Base-by-base conservation (phyloP, 805 yeast species). In the Yarrowia deformans region DNA sequence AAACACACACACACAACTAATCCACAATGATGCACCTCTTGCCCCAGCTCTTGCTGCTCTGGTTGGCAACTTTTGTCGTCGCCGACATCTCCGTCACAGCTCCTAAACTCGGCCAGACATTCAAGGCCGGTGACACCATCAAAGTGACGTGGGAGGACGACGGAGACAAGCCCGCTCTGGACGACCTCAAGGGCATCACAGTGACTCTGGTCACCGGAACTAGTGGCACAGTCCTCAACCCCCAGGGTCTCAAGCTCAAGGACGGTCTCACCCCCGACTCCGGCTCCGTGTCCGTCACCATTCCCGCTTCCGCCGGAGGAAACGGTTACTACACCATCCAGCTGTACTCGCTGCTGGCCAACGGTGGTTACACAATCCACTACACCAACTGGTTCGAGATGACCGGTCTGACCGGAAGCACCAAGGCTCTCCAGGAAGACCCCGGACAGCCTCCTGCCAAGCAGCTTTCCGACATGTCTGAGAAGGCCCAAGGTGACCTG, bases 301-400 rank as follows among this genome's bases (percentile, higher is more conserved):
- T 66, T 16, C 69, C 69, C 12, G 77, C 86, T 1, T 68, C 79
- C 32, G 74, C 75, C 12, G 89, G 86, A 45, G 86, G 87, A 2
- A 77, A 83, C 74, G 99, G 99, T 39, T 78, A 79, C 70, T 94
- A 85, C 78, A 91, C 81, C 77, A 77, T 94, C 72, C 98, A 94
- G 80, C 77, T 93, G 40, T 84, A 83, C 71, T 85, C 91, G 0
- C 80, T 79, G 69, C 69, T 77, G 1, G 71, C 77, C 9, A 73
- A 74, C 35, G 81, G 79, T 8, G 86, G 85, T 42, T 81, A 79
- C 73, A 83, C 91, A 1, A 86, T 86, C 72, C 90, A 88, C 75
- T 91, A 91, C 78, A 77, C 93, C 5, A 82, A 84, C 46, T 81
- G 97, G 74, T 89, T 93, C 80, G 70, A 77, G 35, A 80, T 94